These are phyloP conservation scores for Symmetrospora coprosmae DNA, from an alignment of 768 basidiomycete species.

Conservation along the genomic window DNA sequence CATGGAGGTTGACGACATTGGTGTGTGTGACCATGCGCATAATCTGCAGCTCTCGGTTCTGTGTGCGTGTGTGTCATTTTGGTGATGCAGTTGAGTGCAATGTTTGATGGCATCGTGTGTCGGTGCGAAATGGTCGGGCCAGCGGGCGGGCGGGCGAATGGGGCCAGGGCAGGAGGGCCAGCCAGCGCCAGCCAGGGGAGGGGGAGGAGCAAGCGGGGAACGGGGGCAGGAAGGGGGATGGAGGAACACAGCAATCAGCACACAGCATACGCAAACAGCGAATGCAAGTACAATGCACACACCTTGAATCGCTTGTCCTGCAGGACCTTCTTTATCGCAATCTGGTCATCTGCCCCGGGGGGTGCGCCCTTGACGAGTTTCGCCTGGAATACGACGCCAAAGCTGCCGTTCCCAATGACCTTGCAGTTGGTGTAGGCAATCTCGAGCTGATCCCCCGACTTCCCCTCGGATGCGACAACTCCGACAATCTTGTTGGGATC, in stretches of 20 bases:
- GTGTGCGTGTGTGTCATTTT: slow-evolving; percentile 21
- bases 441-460: slow-evolving; percentile 70
- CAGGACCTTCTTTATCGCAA: slow-evolving; percentile 99
- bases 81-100: slow-evolving; percentile 14
- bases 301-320: slow-evolving; percentile 99
- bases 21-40: slow-evolving; percentile 94
- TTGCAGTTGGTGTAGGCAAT: slow-evolving; percentile 94
- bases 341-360: slow-evolving; percentile 55
- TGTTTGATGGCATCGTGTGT: no score
- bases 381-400: slow-evolving; percentile 75
- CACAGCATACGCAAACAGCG: neutral
- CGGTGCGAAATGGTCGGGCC: neutral
- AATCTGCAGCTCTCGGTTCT: slow-evolving; percentile 99
- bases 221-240: neutral
- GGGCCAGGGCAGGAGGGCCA: neutral
- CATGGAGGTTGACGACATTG: slow-evolving; percentile 78
- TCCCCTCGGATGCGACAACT: slow-evolving; percentile 88
- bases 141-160: neutral
- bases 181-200: neutral
- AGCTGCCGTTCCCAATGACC: slow-evolving; percentile 96
- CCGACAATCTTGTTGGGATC: slow-evolving; percentile 94
- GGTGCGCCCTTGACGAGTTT: slow-evolving; percentile 7
- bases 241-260: neutral
- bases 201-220: neutral
- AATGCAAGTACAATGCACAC: slow-evolving; percentile 32